Evolutionary conservation across 495 filamentous ascomycete genomes (phyloP).

Genomic region (Talaromyces nanjingensis): DNA sequence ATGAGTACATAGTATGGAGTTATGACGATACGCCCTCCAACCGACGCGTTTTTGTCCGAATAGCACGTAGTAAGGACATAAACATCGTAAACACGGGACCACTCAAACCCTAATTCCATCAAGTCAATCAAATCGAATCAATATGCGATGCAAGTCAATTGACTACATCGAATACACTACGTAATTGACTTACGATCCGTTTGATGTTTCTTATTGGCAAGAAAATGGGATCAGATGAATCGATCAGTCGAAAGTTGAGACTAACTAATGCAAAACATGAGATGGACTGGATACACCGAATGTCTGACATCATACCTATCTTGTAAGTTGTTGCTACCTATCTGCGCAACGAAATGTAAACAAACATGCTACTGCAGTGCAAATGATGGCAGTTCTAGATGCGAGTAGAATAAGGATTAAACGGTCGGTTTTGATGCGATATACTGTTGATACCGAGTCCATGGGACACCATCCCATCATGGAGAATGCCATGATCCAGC

Average conservation of each 20-base stretch:
- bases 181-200: background rate
- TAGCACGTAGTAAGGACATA: background rate
- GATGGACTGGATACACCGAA: background rate
- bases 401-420: background rate
- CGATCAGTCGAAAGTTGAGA: background rate
- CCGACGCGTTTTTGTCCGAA: background rate
- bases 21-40: background rate
- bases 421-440: background rate
- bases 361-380: background rate
- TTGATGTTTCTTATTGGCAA: background rate
- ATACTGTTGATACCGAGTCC: background rate
- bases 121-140: background rate
- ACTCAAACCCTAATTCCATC: background rate
- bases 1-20: no score
- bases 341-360: background rate
- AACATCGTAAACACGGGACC: background rate
- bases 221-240: background rate
- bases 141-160: background rate
- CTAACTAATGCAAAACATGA: conserved; percentile 1
- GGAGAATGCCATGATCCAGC: background rate
- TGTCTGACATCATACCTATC: background rate
- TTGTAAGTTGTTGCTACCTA: no score
- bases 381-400: background rate
- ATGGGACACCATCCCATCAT: background rate
- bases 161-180: background rate